Evolutionary conservation across 148 eudicot genomes (phyloP).

Genomic region (Gaultheria prostrata): DNA sequence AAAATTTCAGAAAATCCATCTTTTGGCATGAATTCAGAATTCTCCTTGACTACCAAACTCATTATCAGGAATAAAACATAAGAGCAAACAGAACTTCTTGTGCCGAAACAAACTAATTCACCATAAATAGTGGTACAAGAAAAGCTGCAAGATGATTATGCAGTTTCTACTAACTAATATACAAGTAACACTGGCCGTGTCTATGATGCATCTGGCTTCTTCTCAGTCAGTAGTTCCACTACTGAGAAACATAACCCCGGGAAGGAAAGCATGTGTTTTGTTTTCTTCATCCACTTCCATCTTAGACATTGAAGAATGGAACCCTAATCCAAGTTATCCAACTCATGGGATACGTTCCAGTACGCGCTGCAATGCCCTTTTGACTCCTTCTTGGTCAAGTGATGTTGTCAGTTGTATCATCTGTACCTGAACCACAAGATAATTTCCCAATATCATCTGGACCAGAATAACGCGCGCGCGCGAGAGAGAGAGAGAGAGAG

Average conservation of each 20-base stretch:
- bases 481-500: slow-evolving; percentile 6
- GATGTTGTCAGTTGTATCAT: slow-evolving; percentile 82
- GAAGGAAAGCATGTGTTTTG: background rate
- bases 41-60: background rate
- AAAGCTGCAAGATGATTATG: background rate
- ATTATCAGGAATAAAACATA: background rate
- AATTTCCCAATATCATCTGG: background rate
- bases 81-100: background rate
- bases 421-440: slow-evolving; percentile 58
- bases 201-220: background rate
- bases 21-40: background rate
- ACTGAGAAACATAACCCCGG: background rate
- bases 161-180: background rate
- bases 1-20: background rate
- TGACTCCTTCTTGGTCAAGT: slow-evolving; percentile 92
- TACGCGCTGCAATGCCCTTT: slow-evolving; percentile 72
- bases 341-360: slow-evolving; percentile 81
- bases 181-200: background rate
- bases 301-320: background rate
- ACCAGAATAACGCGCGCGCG: background rate
- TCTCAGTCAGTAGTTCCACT: background rate
- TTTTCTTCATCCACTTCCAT: background rate
- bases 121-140: background rate
- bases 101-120: background rate
- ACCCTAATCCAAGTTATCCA: slow-evolving; percentile 15